Evolutionary conservation across 2,329 filamentous ascomycete species (phyloP), one percentile per base, ranked within the genome.

Genomic region (Cercospora janseana): DNA sequence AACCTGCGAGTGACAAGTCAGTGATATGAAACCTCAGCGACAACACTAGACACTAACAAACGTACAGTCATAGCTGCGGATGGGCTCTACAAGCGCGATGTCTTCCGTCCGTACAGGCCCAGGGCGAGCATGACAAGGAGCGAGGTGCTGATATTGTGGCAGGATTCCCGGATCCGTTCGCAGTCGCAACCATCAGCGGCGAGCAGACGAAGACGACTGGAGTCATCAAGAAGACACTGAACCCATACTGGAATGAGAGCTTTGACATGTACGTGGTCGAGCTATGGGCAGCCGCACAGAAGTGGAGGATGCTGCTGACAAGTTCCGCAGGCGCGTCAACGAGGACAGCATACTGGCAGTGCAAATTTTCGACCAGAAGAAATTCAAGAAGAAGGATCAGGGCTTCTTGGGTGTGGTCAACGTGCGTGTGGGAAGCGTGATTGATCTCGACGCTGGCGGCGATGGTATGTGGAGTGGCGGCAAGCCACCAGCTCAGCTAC

Each of bases 361-460:
- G 38, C 93, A 98, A 69, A 95, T 98, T 48, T 98, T 98, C 69
- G 93, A 98, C 72, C 93, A 98, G 74, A 96, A 96, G 78, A 98
- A 98, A 75, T 98, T 98, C 76, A 98, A 98, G 79, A 98, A 98
- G 82, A 98, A 97, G 89, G 93, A 98, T 63, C 93, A 98, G 70
- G 93, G 93, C 6, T 98, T 98, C 68, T 79, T 98, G 5, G 93
- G 93, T 51, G 93, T 98, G 47, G 96, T 98, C 66, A 98, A 98
- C 69, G 87, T 98, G 63, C 86, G 91, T 52, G 86, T 98, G 60
- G 93, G 93, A 63, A 91, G 94, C 77, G 87, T 93, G 29, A 89
- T 98, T 62, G 92, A 96, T 68, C 76, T 98, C 59, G 85, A 88
- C 57, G 82, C 88, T 51, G 90, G 91, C 51, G 87, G 89, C 58